A percentile compares a stretch with the other conserved stretches of the same genome.
These are phyloP conservation scores for Chamaenerion angustifolium DNA, from an alignment of 345 rosid species.

Conservation along the genomic window DNA sequence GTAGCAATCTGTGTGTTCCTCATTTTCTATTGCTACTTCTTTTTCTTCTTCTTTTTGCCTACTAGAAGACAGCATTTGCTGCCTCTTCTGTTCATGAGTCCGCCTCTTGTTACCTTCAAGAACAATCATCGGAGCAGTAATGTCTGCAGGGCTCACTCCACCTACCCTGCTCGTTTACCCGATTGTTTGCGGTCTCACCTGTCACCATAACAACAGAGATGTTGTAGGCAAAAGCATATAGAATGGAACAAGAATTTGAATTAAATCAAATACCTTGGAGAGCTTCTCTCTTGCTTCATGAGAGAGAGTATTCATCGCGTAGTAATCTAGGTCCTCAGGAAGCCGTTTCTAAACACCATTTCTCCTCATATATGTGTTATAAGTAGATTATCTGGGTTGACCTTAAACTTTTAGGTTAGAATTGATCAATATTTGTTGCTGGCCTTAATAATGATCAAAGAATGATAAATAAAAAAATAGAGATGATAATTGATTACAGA, in stretches of 20 bases:
- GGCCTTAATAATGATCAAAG: too few relatives aligned
- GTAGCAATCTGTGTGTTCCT: too few relatives aligned
- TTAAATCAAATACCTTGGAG: constrained; percentile 44
- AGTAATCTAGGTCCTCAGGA: constrained; percentile 80
- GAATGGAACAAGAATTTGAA: neutral
- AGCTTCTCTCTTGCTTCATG: constrained; percentile 91
- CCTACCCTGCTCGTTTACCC: constrained; percentile 87
- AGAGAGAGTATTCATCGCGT: constrained; percentile 68
- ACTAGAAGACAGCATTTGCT: constrained; percentile 24
- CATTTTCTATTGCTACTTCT: too few relatives aligned
- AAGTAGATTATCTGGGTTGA: too few relatives aligned
- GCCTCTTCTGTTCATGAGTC: constrained; percentile 46
- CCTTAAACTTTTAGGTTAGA: too few relatives aligned
- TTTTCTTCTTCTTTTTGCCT: constrained; percentile 21
- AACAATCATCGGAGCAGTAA: constrained; percentile 72
- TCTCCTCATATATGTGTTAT: too few relatives aligned
- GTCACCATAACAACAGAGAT: too few relatives aligned
- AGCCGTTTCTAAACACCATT: constrained; percentile 24
- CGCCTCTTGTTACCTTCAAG: constrained; percentile 68
- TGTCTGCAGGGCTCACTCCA: constrained; percentile 93
- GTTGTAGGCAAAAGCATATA: too few relatives aligned
- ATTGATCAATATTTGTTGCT: too few relatives aligned
- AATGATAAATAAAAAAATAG: neutral
- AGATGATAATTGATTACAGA: neutral
- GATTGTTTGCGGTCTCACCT: constrained; percentile 80